Conservation (phyloP, 2,329 filamentous ascomycete genomes). For the Mycosphaerella arachidis region DNA sequence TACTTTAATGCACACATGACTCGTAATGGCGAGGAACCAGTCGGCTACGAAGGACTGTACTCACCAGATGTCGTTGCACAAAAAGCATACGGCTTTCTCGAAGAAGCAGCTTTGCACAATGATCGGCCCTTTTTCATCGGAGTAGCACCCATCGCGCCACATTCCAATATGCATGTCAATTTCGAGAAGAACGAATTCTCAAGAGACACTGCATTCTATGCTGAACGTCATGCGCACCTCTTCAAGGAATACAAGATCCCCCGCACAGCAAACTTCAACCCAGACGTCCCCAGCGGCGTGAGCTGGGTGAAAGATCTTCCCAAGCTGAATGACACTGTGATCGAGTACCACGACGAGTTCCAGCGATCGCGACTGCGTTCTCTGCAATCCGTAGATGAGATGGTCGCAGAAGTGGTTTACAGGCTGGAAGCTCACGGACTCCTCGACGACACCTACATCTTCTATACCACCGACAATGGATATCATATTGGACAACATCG, state of each 20-base stretch:
- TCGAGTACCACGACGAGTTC: constrained; percentile 52
- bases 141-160: constrained; percentile 31
- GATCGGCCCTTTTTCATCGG: constrained; percentile 30
- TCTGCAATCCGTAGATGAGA: constrained; percentile 53
- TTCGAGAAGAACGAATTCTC: constrained; percentile 2
- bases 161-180: constrained; percentile 22
- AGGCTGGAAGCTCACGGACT: constrained; percentile 41
- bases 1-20: constrained; percentile 54
- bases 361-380: constrained; percentile 48
- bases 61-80: constrained; percentile 57
- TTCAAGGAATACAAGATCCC: constrained; percentile 60
- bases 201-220: constrained; percentile 20
- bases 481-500: constrained; percentile 38
- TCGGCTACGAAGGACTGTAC: constrained; percentile 53
- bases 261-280: constrained; percentile 55
- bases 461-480: constrained; percentile 41
- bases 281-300: constrained; percentile 38
- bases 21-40: constrained; percentile 44
- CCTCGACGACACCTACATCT: constrained; percentile 46
- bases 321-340: constrained; percentile 41
- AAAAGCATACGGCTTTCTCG: constrained; percentile 58
- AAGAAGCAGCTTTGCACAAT: constrained; percentile 22
- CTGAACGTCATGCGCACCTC: constrained; percentile 53
- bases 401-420: constrained; percentile 45
- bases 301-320: constrained; percentile 45